Conservation (phyloP, 2,329 filamentous ascomycete species). For the Fusarium drepaniforme region DNA sequence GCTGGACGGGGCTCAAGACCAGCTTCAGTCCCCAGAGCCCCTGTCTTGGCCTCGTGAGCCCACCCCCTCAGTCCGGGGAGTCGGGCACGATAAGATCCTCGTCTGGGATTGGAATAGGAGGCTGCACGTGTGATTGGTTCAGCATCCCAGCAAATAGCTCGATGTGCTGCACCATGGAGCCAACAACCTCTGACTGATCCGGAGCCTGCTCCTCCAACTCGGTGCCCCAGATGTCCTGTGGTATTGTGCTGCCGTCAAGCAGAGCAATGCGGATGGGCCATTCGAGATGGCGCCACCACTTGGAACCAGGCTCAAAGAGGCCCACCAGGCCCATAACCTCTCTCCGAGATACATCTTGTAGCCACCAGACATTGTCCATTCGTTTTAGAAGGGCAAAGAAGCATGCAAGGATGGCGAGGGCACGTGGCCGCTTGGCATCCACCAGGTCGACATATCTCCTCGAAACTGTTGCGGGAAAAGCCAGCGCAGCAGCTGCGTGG, state of each 20-base stretch:
- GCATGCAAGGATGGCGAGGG: conserved; percentile 73
- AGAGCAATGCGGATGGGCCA: conserved; percentile 71
- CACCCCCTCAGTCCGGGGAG: conserved; percentile 48
- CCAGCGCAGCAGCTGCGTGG: conserved; percentile 68
- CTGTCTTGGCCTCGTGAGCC: neutral
- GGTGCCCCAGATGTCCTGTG: conserved; percentile 68
- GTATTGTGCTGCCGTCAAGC: conserved; percentile 66
- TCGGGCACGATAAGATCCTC: conserved; percentile 48
- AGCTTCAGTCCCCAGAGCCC: conserved; percentile 25
- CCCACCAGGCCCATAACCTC: conserved; percentile 74
- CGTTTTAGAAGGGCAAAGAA: conserved; percentile 75
- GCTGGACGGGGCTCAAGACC: conserved; percentile 24
- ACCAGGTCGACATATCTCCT: conserved; percentile 72
- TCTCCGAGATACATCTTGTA: conserved; percentile 73
- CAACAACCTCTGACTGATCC: conserved; percentile 50
- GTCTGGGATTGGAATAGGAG: conserved; percentile 46
- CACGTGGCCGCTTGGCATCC: conserved; percentile 69
- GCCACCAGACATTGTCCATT: conserved; percentile 76
- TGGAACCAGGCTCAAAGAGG: conserved; percentile 68
- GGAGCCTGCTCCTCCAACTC: conserved; percentile 59
- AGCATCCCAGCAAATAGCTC: conserved; percentile 55
- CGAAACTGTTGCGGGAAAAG: conserved; percentile 74
- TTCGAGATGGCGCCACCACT: conserved; percentile 72
- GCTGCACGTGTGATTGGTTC: conserved; percentile 45
- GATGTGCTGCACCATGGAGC: conserved; percentile 55